Evolutionary conservation across 129 eudicot species (phyloP), one percentile per base, ranked within the genome.

Genomic region (Centella asiatica): DNA sequence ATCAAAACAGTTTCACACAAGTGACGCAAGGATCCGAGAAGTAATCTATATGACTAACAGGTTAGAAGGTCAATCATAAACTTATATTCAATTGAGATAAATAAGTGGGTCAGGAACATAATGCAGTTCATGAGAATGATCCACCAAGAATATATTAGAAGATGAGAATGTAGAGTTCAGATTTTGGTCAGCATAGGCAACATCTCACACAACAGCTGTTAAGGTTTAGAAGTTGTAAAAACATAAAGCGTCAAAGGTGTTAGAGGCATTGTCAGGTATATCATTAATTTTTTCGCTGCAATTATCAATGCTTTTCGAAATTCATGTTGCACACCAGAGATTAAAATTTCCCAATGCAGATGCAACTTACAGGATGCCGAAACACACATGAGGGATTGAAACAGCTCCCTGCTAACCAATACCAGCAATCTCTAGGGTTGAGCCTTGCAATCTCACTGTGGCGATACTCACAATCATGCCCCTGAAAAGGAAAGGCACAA

Each of bases 381-480:
- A 82, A 86, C 53, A 80, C 76, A 60, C 89, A 86, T 14, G 72
- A 57, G 0, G 76, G 82, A 73, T 86, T 80, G 31, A 66, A 74
- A 70, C 95, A 86, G 49, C 74, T 72, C 26, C 82, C 84, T 33
- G 72, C 72, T 52, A 86, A 57, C 95, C 89, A 86, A 69, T 74
- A 86, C 84, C 86, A 77, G 74, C 95, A 86, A 63, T 86, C 89
- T 70, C 86, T 80, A 25, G 95, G 95, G 70, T 86, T 82, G 64
- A 86, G 73, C 81, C 86, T 77, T 1, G 86, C 95, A 58, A 71
- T 64, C 64, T 86, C 86, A 44, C 80, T 71, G 68, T 86, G 95
- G 24, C 95, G 64, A 34, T 79, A 86, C 65, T 77, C 89, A 63
- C 95, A 86, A 53, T 82, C 86, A 56, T 68, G 68, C 48, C 89